These are phyloP conservation scores for Santalum album DNA, from an alignment of 164 flowering plant genomes.

Conservation along the genomic window DNA sequence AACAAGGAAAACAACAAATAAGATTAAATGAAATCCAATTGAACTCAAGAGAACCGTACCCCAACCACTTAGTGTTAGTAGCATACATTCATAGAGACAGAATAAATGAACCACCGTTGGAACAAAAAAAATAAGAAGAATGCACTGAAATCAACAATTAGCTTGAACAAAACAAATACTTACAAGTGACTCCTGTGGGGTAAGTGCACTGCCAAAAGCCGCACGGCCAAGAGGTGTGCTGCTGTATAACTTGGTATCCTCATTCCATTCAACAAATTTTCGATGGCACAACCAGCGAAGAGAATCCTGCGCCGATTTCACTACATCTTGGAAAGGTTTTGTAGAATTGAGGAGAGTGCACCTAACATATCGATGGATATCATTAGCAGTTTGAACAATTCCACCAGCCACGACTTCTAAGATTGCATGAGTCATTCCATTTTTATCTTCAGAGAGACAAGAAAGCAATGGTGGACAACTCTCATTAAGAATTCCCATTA, in stretches of 20 bases:
- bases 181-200: slow-evolving; percentile 98
- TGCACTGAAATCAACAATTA: neutral
- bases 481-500: slow-evolving; percentile 59
- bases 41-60: neutral
- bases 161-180: neutral
- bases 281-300: slow-evolving; percentile 87
- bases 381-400: slow-evolving; percentile 89
- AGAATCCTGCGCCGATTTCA: slow-evolving; percentile 93
- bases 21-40: no score
- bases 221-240: slow-evolving; percentile 96
- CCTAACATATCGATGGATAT: slow-evolving; percentile 88
- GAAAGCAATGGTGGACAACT: slow-evolving; percentile 81
- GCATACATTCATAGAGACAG: neutral
- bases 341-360: slow-evolving; percentile 96
- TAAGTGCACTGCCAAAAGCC: slow-evolving; percentile 89
- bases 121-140: neutral
- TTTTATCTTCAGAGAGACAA: slow-evolving; percentile 90
- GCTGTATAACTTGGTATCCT: slow-evolving; percentile 80
- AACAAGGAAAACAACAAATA: neutral
- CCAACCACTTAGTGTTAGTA: neutral
- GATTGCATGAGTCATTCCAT: slow-evolving; percentile 99
- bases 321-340: slow-evolving; percentile 93
- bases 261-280: slow-evolving; percentile 94
- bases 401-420: slow-evolving; percentile 96
- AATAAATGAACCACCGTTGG: neutral